Evolutionary conservation across 1,139 yeast species (phyloP), one percentile per base, ranked within the genome.

Genomic region (Schizosaccharomyces versatilis): DNA sequence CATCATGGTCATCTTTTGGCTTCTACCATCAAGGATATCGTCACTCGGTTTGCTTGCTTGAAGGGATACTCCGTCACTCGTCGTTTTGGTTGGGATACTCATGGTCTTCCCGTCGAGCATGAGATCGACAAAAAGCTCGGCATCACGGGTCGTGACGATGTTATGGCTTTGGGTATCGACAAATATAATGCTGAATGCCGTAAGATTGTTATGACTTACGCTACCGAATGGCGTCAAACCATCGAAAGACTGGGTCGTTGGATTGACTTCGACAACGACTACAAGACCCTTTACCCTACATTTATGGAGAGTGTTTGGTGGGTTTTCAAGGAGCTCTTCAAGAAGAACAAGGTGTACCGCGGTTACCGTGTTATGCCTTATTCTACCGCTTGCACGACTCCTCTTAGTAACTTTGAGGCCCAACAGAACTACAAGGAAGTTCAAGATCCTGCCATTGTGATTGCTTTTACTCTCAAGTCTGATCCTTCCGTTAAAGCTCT

Each of bases 291-390:
- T 70, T 86, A 93, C 67, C 96, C 97, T 48, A 74, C 80, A 58
- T 90, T 84, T 64, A 90, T 90, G 99, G 98, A 90, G 72, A 83
- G 96, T 52, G 93, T 81, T 56, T 90, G 99, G 99, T 90, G 98
- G 98, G 95, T 86, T 47, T 93, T 90, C 76, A 80, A 82, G 72
- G 80, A 86, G 70, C 73, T 90, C 62, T 85, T 73, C 68, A 79
- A 83, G 57, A 90, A 88, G 69, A 80, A 79, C 56, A 77, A 85
- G 56, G 97, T 90, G 54, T 90, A 90, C 73, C 78, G 94, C 68
- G 98, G 98, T 54, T 81, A 78, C 68, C 78, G 94, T 67, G 99
- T 90, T 56, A 90, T 90, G 99, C 99, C 99, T 51, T 90, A 90
- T 69, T 88, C 97, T 24, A 90, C 97, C 42, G 98, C 95, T 55